Evolutionary conservation across 345 rosid species (phyloP), one percentile per base, ranked within the genome.

Genomic region (Brassica cretica): DNA sequence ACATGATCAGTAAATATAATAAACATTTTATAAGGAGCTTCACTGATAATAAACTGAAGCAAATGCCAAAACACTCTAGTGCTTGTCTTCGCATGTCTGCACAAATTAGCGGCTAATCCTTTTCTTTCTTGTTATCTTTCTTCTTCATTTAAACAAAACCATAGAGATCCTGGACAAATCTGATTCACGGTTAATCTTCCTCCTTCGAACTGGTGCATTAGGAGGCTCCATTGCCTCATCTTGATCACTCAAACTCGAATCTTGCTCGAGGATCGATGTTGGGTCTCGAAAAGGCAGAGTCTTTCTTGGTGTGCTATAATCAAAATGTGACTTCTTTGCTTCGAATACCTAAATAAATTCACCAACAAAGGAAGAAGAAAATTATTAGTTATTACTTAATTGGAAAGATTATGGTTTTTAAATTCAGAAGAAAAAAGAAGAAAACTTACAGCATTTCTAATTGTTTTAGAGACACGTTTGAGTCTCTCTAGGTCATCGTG

Each of bases 291-390:
- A 73, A 8, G 58, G 60, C 32, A 73, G 7, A 25, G 27, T 68
- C 53, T 79, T 79, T 62, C 30, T 73, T 1, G 82, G 82, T 68
- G 82, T 79, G 74, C 49, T 73, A 51, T 61, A 61, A 79, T 73
- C 82, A 68, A 79, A 79, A 79, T 79, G 74, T n/a, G 60, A 61
- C 60, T 79, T 66, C 15, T 68, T 79, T 33, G 74, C 82, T 62
- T 79, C 74, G 0, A 62, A 15, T 1, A 79, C 75, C 82, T 79
- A 59, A 53, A 21, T 73, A 59, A 33, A 21, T 4, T 61, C 39
- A 30, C 25, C 2, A 46, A 11, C 15, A n/a, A n/a, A 2, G 55
- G 14, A 46, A 1, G 3, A 37, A 21, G 35, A 21, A 29, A 49
- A 15, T 1, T 12, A 72, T 67, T 21, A 73, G 35, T 0, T 0